Conservation (phyloP, 2,329 filamentous ascomycete species). For the Paracoccidioides lutzii region DNA sequence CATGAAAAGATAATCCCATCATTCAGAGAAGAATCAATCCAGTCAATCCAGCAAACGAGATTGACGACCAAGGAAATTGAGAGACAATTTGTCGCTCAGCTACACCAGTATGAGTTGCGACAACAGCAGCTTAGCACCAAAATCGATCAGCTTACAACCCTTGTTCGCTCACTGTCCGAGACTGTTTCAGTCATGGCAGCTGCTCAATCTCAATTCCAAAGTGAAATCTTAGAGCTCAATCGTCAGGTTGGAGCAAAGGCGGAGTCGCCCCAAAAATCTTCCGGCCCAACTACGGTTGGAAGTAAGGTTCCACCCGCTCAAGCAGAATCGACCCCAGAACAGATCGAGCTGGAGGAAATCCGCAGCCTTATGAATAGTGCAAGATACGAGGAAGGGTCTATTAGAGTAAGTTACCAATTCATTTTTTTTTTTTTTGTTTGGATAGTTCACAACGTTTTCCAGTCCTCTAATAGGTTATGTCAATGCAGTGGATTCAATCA, state of each 20-base stretch:
- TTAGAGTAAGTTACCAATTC: slow-evolving; percentile 25
- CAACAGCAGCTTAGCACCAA: slow-evolving; percentile 44
- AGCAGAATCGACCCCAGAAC: slow-evolving; percentile 17
- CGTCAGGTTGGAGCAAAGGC: slow-evolving; percentile 17
- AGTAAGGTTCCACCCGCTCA: slow-evolving; percentile 8
- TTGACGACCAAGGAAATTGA: slow-evolving; percentile 58
- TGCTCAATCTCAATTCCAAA: slow-evolving; percentile 30
- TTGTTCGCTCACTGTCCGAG: slow-evolving; percentile 45
- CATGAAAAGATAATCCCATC: slow-evolving; percentile 53
- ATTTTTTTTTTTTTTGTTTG: not conserved
- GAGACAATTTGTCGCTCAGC: slow-evolving; percentile 40
- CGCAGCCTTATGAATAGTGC: slow-evolving; percentile 27
- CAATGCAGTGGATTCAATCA: slow-evolving; percentile 47
- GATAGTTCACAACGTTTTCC: not conserved
- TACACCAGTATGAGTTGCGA: slow-evolving; percentile 39
- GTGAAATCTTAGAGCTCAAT: slow-evolving; percentile 27
- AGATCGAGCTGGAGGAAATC: slow-evolving; percentile 32
- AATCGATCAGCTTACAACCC: slow-evolving; percentile 45
- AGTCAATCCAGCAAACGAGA: slow-evolving; percentile 53
- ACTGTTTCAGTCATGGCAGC: slow-evolving; percentile 33
- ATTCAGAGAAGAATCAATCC: slow-evolving; percentile 51
- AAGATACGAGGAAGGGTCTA: slow-evolving; percentile 33
- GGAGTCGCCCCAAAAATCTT: slow-evolving; percentile 7
- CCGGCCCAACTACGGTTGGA: slow-evolving; percentile 12
- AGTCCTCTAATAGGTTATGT: slow-evolving; percentile 11